Base-by-base conservation (phyloP, 495 filamentous ascomycete species). In the Penicillium samsonianum region DNA sequence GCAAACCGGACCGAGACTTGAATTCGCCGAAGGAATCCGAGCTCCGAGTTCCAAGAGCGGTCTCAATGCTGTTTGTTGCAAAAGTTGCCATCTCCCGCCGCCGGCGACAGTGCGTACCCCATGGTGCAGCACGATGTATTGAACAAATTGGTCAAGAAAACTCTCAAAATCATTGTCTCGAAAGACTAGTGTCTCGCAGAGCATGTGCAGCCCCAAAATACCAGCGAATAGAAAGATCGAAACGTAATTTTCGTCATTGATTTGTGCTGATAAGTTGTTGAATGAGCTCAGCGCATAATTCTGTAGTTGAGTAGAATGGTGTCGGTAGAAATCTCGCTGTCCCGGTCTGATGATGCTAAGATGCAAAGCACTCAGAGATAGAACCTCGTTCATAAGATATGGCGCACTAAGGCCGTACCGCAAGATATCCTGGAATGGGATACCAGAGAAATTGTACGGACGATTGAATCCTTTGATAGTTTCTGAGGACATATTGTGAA, bases 401-500 rank as follows among this genome's bases (percentile, higher is more conserved):
- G 62, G 59, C 8, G 64, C 60, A 14, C 54, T 30, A 17, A 80
- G 61, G 2, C 49, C 37, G 14, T 44, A 26, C 14, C 46, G 50
- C 7, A 59, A 42, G 23, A 62, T 31, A 23, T 64, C 53, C 9
- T 61, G 17, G 5, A 64, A 55, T 19, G 37, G 26, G 17, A 61
- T 33, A 4, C 7, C 1, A 19, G 44, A 8, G 5, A n/a, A 14
- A 14, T 12, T 11, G 19, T 30, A 26, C 19, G 17, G 58, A 16
- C 5, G 51, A 62, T 41, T 26, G 38, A 41, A 52, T 28, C 22
- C 16, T 2, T 41, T 6, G 10, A 54, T 35, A 2, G 47, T 65
- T 14, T 58, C 52, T 6, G 65, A 58, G 12, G 31, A 54, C 14
- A 73, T 50, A 43, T 74, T 61, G 42, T 71, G 64, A 30, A 70